Percentiles rank a stretch among this genome's conserved stretches.
Conservation (phyloP, 2,329 filamentous ascomycete genomes). For the Davidsoniella neocaledoniae region DNA sequence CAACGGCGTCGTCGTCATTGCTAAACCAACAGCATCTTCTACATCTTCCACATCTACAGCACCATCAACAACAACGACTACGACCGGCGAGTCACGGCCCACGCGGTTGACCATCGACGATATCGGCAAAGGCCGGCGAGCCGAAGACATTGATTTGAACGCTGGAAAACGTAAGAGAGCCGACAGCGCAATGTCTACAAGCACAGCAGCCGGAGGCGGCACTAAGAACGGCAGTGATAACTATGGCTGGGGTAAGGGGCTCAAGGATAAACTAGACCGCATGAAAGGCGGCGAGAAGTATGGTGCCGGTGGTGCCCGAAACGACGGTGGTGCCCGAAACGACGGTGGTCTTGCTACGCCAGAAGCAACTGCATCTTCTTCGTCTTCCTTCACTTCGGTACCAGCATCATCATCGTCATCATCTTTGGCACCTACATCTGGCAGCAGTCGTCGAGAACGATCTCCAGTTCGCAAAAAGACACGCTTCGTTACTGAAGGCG, state of each 20-base stretch:
- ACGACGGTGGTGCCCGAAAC: conserved; percentile 12
- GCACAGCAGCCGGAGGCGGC: conserved; percentile 16
- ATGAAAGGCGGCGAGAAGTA: conserved; percentile 46
- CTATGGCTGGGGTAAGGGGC: conserved; percentile 37
- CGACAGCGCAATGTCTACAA: conserved; percentile 27
- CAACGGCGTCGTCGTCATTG: neutral
- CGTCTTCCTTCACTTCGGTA: too few species aligned
- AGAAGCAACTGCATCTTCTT: conserved; percentile 17
- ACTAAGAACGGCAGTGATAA: conserved; percentile 18
- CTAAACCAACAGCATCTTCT: neutral
- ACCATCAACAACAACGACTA: neutral
- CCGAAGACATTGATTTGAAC: conserved; percentile 35
- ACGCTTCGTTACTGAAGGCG: conserved; percentile 61
- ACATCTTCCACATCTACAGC: neutral
- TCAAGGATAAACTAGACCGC: conserved; percentile 38
- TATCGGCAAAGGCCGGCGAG: conserved; percentile 22
- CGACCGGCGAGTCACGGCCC: neutral
- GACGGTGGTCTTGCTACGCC: conserved; percentile 13
- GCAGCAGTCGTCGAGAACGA: conserved; percentile 14
- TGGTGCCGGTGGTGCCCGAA: conserved; percentile 13
- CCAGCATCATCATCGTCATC: too few species aligned
- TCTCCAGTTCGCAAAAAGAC: conserved; percentile 53
- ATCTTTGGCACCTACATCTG: neutral
- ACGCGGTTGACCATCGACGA: conserved; percentile 23
- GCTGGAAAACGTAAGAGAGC: conserved; percentile 46